Conservation (phyloP, 805 yeast species). For the Torulaspora quercuum region DNA sequence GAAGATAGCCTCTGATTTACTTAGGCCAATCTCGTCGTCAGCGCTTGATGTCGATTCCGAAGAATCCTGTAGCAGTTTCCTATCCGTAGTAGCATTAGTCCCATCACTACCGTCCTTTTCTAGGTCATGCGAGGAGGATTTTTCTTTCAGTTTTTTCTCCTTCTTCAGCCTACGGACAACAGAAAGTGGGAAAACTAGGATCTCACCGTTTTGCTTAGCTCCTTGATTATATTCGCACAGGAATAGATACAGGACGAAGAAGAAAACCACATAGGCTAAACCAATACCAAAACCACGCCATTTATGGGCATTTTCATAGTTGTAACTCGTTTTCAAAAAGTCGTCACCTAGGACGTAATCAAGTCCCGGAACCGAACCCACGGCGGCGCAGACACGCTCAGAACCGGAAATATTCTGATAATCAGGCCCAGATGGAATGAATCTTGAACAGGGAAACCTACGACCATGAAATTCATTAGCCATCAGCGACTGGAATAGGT, state of each 20-base stretch:
- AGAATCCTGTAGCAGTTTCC: slow-evolving; percentile 27
- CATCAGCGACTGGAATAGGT: slow-evolving; percentile 56
- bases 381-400: slow-evolving; percentile 52
- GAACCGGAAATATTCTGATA: slow-evolving; percentile 38
- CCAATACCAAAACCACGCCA: slow-evolving; percentile 68
- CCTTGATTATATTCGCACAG: slow-evolving; percentile 58
- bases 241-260: slow-evolving; percentile 50
- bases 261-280: slow-evolving; percentile 52
- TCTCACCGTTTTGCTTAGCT: slow-evolving; percentile 69
- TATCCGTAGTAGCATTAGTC: slow-evolving; percentile 20
- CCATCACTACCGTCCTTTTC: slow-evolving; percentile 23
- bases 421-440: slow-evolving; percentile 48
- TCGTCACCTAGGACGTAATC: slow-evolving; percentile 49
- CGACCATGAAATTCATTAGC: slow-evolving; percentile 53
- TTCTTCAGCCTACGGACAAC: slow-evolving; percentile 48
- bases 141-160: slow-evolving; percentile 29
- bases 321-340: slow-evolving; percentile 45
- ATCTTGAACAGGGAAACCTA: slow-evolving; percentile 44
- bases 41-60: slow-evolving; percentile 14
- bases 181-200: slow-evolving; percentile 54
- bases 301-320: slow-evolving; percentile 45
- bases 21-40: slow-evolving; percentile 32
- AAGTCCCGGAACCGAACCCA: slow-evolving; percentile 54
- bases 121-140: slow-evolving; percentile 28
- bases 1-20: slow-evolving; percentile 49